Percentiles rank a stretch among this genome's conserved stretches.
These are phyloP conservation scores for Tolypocladium sp. DNA, from an alignment of 2,329 filamentous ascomycete species.

Conservation along the genomic window DNA sequence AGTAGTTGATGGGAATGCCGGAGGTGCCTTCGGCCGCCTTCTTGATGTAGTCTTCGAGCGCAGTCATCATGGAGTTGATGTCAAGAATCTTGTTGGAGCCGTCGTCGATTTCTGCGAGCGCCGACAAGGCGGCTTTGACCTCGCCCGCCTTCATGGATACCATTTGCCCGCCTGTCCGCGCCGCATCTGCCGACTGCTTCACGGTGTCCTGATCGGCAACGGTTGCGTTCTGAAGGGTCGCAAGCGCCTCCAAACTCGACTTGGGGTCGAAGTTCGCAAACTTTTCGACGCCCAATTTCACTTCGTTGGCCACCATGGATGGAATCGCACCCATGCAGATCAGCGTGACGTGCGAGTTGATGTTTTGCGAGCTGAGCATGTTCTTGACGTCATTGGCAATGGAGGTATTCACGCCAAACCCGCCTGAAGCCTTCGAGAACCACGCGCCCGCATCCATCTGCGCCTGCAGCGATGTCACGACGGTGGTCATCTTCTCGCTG, in stretches of 20 bases:
- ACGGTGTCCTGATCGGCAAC: background rate
- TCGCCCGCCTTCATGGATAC: background rate
- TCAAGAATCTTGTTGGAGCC: background rate
- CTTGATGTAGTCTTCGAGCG: background rate
- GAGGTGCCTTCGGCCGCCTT: background rate
- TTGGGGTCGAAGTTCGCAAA: background rate
- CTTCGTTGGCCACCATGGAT: background rate
- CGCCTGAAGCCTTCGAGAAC: background rate
- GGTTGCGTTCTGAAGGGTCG: background rate
- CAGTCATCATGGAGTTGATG: background rate
- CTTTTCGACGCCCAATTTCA: background rate
- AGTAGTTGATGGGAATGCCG: background rate
- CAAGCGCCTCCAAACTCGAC: background rate
- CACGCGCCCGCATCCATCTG: background rate
- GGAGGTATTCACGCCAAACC: background rate
- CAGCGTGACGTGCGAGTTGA: background rate
- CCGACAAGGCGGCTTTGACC: background rate
- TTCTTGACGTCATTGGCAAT: background rate
- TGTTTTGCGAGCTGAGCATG: background rate
- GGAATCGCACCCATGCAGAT: background rate
- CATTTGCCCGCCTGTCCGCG: background rate
- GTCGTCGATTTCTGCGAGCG: background rate
- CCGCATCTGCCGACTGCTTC: background rate
- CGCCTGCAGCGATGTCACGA: background rate
- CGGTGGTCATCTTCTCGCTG: background rate